Evolutionary conservation across 805 yeast species (phyloP).

Genomic region (Ogataea ramenticola): DNA sequence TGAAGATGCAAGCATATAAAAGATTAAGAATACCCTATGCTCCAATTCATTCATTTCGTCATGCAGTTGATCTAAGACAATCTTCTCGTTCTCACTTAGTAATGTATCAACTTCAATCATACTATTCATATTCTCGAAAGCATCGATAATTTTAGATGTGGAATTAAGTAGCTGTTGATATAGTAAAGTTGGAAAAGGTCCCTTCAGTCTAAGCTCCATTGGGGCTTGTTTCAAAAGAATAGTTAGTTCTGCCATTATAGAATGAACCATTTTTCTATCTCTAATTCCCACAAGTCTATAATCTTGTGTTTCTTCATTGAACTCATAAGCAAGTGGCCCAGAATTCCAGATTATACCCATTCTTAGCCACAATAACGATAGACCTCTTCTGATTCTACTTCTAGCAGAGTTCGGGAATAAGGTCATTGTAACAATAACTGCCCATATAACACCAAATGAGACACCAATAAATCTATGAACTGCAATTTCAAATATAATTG

Average conservation of each 20-base stretch:
- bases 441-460: conserved; percentile 69
- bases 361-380: conserved; percentile 67
- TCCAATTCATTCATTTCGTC: conserved; percentile 63
- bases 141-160: conserved; percentile 63
- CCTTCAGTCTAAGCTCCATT: conserved; percentile 66
- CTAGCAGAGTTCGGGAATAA: conserved; percentile 76
- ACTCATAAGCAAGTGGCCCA: conserved; percentile 53
- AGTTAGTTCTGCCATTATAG: conserved; percentile 53
- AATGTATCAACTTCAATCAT: conserved; percentile 57
- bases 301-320: conserved; percentile 19
- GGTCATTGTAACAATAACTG: conserved; percentile 56
- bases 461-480: conserved; percentile 72
- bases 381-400: conserved; percentile 52
- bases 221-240: conserved; percentile 62
- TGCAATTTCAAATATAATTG: conserved; percentile 68
- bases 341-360: conserved; percentile 78
- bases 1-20: conserved; percentile 75
- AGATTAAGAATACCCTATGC: conserved; percentile 63
- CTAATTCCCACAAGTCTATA: conserved; percentile 33
- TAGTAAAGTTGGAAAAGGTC: conserved; percentile 51
- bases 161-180: conserved; percentile 45
- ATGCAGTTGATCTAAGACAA: conserved; percentile 45
- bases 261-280: conserved; percentile 37
- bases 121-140: conserved; percentile 65
- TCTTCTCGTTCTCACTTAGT: conserved; percentile 44